Base-by-base conservation (phyloP, 2,329 filamentous ascomycete species). In the Alternaria hordeiaustralica region DNA sequence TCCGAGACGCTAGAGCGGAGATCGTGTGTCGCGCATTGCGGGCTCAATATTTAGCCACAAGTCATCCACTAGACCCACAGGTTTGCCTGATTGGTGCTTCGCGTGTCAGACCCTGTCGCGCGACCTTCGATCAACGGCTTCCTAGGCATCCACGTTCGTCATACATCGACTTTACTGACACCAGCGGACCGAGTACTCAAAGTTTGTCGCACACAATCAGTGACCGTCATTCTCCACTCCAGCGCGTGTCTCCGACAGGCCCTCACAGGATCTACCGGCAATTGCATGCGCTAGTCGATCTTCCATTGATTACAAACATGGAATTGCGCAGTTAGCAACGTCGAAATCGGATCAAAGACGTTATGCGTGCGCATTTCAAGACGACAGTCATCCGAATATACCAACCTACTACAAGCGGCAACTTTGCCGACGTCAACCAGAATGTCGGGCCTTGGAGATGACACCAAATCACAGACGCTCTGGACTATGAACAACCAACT, bases 401-500 rank as follows among this genome's bases (percentile, higher is more conserved):
- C 9, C 3, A 30, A 21, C 15, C 45, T 13, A 53, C 20, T 18
- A 21, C 21, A 30, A 55, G 53, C 23, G 36, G 45, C 28, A 21
- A 25, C n/a, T 36, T 33, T 49, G 28, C 26, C n/a, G 25, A 43
- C 51, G 25, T 25, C 25, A 25, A 56, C 23, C 45, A 44, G 18
- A 15, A 71, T 72, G 66, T 57, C 67, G 49, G 54, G 64, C 21
- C 61, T 64, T 13, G 60, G 33, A 25, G 59, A 64, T 25, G 55
- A 60, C 11, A 58, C 57, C 28, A 59, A 50, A 30, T 53, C 15
- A 59, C 67, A 30, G 51, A 25, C 53, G 54, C 62, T 33, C 8
- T 64, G 65, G 28, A 58, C 68, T 25, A 65, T 68, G 61, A 57
- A 65, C n/a, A 68, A 66, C 36, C 66, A 68, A 26, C 49, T 63